A percentile compares a stretch with the other conserved stretches of the same genome.
These are phyloP conservation scores for Sclerotiophoma versabilis DNA, from an alignment of 2,329 filamentous ascomycete species.

Conservation along the genomic window DNA sequence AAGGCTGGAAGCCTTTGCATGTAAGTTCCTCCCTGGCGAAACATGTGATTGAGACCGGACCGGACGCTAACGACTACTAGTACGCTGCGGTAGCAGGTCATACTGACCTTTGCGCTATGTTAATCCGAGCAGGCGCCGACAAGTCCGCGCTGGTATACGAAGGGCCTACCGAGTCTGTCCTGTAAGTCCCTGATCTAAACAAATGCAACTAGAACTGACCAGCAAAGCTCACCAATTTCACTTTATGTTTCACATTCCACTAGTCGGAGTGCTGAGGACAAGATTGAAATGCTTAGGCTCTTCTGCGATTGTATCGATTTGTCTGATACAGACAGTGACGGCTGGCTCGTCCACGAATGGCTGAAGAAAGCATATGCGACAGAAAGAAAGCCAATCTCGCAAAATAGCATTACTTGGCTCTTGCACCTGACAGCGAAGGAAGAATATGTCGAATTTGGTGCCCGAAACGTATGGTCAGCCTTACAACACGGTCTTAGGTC, in stretches of 20 bases:
- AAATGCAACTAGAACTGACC: neutral
- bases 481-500: slow-evolving; percentile 20
- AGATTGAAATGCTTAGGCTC: slow-evolving; percentile 23
- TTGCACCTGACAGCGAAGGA: slow-evolving; percentile 15
- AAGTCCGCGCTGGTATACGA: slow-evolving; percentile 24
- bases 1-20: slow-evolving; percentile 20
- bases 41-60: neutral
- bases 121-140: slow-evolving; percentile 21
- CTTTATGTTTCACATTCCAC: slow-evolving; percentile 16
- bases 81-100: slow-evolving; percentile 23
- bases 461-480: slow-evolving; percentile 18
- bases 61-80: neutral
- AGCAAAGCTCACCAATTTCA: slow-evolving; percentile 14
- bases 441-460: slow-evolving; percentile 18
- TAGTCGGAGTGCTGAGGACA: slow-evolving; percentile 8
- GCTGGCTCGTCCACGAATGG: slow-evolving; percentile 25
- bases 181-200: slow-evolving; percentile 1
- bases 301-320: slow-evolving; percentile 26
- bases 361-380: slow-evolving; percentile 22
- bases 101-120: slow-evolving; percentile 15
- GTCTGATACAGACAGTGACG: slow-evolving; percentile 13
- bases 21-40: neutral
- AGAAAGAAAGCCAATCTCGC: slow-evolving; percentile 20
- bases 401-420: slow-evolving; percentile 26
- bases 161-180: slow-evolving; percentile 16